Base-by-base conservation (phyloP, 768 basidiomycete genomes). In the Clavulina sp. region DNA sequence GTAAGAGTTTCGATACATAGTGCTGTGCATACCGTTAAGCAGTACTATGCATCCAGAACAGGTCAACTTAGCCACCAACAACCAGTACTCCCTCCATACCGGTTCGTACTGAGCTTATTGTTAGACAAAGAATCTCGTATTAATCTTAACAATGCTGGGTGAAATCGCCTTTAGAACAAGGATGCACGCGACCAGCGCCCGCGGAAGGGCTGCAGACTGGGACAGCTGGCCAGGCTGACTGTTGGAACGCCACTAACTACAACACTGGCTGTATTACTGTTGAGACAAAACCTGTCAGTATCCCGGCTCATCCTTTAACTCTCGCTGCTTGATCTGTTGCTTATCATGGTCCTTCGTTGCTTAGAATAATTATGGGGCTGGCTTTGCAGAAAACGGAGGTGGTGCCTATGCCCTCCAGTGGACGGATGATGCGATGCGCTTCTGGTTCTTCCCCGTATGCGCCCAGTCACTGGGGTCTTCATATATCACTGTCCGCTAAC, bases 241-340 rank as follows among this genome's bases (percentile, higher is more conserved):
- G 51, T 31, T 52, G 19, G 48, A 50, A 52, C 51, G n/a, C 18
- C 19, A 52, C 51, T 16, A 48, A 48, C 26, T 19, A 16, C n/a
- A 52, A 52, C 30, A 4, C 19, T 16, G 51, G 51, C 18, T 52
- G 51, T 48, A 52, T 52, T 18, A 41, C 48, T 1, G 16, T 16
- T 21, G 41, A 52, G 24, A 48, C 24, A 23, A 26, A 48, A 1
- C 1, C 51, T n/a, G n/a, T n/a, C n/a, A n/a, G n/a, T n/a, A n/a
- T n/a, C n/a, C n/a, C n/a, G n/a, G n/a, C n/a, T n/a, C n/a, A n/a
- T n/a, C n/a, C n/a, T n/a, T n/a, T n/a, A n/a, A n/a, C n/a, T n/a
- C n/a, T n/a, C n/a, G n/a, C n/a, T n/a, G n/a, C n/a, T n/a, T n/a
- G n/a, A n/a, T n/a, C n/a, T n/a, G n/a, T n/a, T n/a, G n/a, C n/a